phyloP scores from a whole-genome alignment of 306 rosid genomes.

The Luffa acutangula region DNA sequence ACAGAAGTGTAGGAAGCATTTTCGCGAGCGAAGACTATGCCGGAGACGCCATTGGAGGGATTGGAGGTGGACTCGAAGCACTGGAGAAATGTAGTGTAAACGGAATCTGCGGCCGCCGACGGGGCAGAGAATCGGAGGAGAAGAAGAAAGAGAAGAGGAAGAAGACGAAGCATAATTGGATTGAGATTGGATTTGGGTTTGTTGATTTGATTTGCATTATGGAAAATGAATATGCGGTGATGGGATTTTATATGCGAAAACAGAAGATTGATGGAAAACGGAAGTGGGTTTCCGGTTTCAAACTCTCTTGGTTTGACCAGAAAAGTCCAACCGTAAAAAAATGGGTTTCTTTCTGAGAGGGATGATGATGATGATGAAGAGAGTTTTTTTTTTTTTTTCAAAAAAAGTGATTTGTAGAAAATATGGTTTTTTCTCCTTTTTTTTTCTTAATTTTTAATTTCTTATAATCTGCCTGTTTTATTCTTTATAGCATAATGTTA shows the following conservation, averaged over 20 bases:
- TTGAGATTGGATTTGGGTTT: background rate
- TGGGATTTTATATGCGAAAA: background rate
- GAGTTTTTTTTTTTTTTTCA: no score
- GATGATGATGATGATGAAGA: no score
- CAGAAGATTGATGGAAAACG: background rate
- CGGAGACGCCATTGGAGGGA: conserved; percentile 13
- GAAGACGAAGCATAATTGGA: background rate
- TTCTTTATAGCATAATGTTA: no score
- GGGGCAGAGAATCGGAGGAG: conserved; percentile 16
- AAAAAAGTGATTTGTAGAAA: no score
- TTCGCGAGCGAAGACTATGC: conserved; percentile 21
- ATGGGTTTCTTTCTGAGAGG: background rate
- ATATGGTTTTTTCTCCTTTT: no score
- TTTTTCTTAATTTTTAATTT: no score
- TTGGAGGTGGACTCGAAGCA: conserved; percentile 37
- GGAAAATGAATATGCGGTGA: background rate
- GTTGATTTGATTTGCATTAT: background rate
- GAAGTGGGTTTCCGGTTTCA: background rate
- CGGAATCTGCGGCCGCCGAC: conserved; percentile 26
- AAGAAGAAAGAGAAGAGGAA: conserved; percentile 3
- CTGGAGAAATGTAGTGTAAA: conserved; percentile 29
- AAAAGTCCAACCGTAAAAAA: background rate
- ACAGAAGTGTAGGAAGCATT: conserved; percentile 43
- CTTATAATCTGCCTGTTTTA: no score
- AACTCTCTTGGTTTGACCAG: background rate